Percentiles rank a stretch among this genome's conserved stretches.
Evolutionary conservation across 2,329 filamentous ascomycete genomes (phyloP).

Genomic region (Epichloe festucae): DNA sequence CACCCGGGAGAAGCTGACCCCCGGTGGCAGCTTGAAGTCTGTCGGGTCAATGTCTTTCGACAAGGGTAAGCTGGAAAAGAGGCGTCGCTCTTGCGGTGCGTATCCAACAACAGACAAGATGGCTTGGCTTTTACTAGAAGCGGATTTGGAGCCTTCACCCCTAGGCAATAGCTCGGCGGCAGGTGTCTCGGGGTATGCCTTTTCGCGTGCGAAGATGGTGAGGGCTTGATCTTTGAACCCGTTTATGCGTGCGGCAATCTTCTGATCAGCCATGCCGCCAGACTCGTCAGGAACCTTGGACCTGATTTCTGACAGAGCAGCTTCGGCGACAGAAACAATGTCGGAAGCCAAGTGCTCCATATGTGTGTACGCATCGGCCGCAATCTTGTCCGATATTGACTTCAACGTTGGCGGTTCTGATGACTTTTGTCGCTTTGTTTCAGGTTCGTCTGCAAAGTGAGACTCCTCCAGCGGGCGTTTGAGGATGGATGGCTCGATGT

Average conservation of each 20-base stretch:
- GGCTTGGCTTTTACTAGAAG: constrained; percentile 31
- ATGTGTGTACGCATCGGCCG: constrained; percentile 38
- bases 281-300: constrained; percentile 16
- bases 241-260: constrained; percentile 31
- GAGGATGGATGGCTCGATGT: constrained; percentile 40
- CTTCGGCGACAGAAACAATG: constrained; percentile 33
- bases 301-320: constrained; percentile 35
- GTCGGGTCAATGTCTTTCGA: constrained; percentile 18
- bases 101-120: constrained; percentile 69
- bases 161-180: constrained; percentile 24
- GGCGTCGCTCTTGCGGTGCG: constrained; percentile 58
- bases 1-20: constrained; percentile 41
- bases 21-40: constrained; percentile 52
- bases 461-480: constrained; percentile 36
- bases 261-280: constrained; percentile 18
- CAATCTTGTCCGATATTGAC: constrained; percentile 42
- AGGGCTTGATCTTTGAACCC: constrained; percentile 51
- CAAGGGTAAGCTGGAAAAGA: constrained; percentile 69
- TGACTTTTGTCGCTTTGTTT: constrained; percentile 48
- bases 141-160: constrained; percentile 25
- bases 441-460: constrained; percentile 34
- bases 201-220: constrained; percentile 49
- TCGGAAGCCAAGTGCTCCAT: constrained; percentile 54
- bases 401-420: constrained; percentile 25
- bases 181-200: constrained; percentile 32